These are phyloP conservation scores for Rosa rugosa DNA, from an alignment of 306 rosid species.

Conservation along the genomic window DNA sequence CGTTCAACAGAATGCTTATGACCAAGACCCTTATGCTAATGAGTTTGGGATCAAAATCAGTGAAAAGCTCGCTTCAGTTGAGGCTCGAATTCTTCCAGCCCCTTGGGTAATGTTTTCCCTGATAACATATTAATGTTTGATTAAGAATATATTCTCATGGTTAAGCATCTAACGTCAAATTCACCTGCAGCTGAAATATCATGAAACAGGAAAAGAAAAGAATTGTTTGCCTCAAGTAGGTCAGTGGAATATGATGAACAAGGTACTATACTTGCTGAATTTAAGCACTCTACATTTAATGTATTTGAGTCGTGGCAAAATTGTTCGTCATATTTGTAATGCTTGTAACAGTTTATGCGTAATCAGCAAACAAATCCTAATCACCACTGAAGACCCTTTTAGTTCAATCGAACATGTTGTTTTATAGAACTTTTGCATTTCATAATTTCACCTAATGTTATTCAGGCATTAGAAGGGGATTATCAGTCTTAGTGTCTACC, in stretches of 20 bases:
- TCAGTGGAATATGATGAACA: slow-evolving; percentile 99
- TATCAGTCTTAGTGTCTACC: not conserved
- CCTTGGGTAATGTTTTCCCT: slow-evolving; percentile 78
- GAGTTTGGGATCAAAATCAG: slow-evolving; percentile 91
- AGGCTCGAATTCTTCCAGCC: slow-evolving; percentile 96
- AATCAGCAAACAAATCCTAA: not conserved
- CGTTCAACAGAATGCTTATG: slow-evolving; percentile 78
- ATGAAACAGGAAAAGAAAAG: slow-evolving; percentile 93
- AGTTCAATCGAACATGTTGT: not conserved
- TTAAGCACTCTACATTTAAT: not conserved
- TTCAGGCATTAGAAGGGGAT: not conserved
- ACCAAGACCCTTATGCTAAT: slow-evolving; percentile 91
- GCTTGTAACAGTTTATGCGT: not conserved
- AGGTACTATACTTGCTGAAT: slow-evolving; percentile 47
- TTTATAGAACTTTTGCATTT: not conserved
- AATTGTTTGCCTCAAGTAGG: slow-evolving; percentile 98
- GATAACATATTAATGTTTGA: slow-evolving; percentile 15
- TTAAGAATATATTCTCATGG: not conserved
- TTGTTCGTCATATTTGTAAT: not conserved
- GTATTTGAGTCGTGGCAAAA: not conserved
- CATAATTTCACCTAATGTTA: not conserved
- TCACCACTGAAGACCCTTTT: not conserved
- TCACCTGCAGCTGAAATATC: slow-evolving; percentile 78
- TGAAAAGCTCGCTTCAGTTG: slow-evolving; percentile 85
- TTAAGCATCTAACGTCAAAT: slow-evolving; percentile 18